These are phyloP conservation scores for Dipodascus geniculatus DNA, from an alignment of 805 yeast genomes.

Conservation along the genomic window DNA sequence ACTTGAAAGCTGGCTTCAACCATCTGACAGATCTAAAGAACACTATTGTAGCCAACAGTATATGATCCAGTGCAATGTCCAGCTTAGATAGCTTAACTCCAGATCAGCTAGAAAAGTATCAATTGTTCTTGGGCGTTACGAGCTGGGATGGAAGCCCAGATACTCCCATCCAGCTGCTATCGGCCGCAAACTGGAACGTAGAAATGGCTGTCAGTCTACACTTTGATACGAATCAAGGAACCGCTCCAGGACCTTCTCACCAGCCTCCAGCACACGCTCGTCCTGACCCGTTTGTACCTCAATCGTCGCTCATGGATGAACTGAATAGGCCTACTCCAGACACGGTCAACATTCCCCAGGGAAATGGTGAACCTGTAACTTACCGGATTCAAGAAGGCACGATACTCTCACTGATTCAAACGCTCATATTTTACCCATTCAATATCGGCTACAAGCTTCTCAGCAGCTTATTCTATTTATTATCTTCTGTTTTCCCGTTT, in stretches of 20 bases:
- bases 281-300: background rate
- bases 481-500: constrained; percentile 27
- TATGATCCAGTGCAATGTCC: background rate
- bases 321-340: constrained; percentile 13
- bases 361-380: constrained; percentile 17
- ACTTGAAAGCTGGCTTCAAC: background rate
- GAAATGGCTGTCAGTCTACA: constrained; percentile 22
- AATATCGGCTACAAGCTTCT: constrained; percentile 23
- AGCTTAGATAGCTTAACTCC: background rate
- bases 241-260: constrained; percentile 4
- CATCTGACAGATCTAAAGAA: too few species aligned
- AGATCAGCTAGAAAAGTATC: constrained; percentile 13
- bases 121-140: constrained; percentile 24
- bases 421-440: constrained; percentile 26
- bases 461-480: constrained; percentile 17
- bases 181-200: constrained; percentile 29
- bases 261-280: constrained; percentile 6
- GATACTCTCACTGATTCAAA: constrained; percentile 20
- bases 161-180: constrained; percentile 21
- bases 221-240: constrained; percentile 11
- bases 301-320: constrained; percentile 21
- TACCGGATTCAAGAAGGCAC: constrained; percentile 13
- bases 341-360: constrained; percentile 13
- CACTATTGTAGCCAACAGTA: background rate
- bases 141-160: constrained; percentile 21